Base-by-base conservation (phyloP, 208 protist genomes). In the Trypanosoma boissoni region DNA sequence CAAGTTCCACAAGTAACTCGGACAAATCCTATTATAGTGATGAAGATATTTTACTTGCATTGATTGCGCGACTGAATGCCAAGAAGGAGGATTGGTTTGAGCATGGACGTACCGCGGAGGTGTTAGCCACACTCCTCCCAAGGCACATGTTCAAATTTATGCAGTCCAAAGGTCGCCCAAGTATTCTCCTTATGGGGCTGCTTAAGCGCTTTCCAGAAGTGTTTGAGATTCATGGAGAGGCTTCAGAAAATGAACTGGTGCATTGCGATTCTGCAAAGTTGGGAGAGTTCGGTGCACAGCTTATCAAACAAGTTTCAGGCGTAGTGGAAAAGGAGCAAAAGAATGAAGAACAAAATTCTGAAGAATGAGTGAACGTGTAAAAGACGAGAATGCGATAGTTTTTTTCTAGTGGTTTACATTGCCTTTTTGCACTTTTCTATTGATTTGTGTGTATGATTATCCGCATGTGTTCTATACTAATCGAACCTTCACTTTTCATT, bases 61-160 rank as follows among this genome's bases (percentile, higher is more conserved):
- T 69, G 12, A 21, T 69, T 9, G 48, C 53, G 10, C 21, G 55
- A 23, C 46, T 69, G 3, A 45, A 20, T 0, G 48, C 50, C 27
- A 69, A 69, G 34, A 32, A 20, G 28, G 55, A 69, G 4, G 64
- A 62, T 48, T 69, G 42, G 54, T n/a, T n/a, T n/a, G n/a, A n/a
- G n/a, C n/a, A n/a, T n/a, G n/a, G n/a, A n/a, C n/a, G n/a, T n/a
- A n/a, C 8, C 12, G 12, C 62, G 24, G 34, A 41, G 3, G 34
- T 69, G 24, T 29, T 69, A 6, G 2, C 28, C 18, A 16, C 55
- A 28, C 21, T 61, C 3, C 34, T 62, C 23, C 64, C 64, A 56
- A 53, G 64, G n/a, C 54, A 69, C 43, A 34, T 69, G 27, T 69
- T 69, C 21, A 61, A 63, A 23, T 43, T 43, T 39, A 31, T 69